Evolutionary conservation across 2,329 filamentous ascomycete species (phyloP).

Genomic region (Zymoseptoria ardabiliae): DNA sequence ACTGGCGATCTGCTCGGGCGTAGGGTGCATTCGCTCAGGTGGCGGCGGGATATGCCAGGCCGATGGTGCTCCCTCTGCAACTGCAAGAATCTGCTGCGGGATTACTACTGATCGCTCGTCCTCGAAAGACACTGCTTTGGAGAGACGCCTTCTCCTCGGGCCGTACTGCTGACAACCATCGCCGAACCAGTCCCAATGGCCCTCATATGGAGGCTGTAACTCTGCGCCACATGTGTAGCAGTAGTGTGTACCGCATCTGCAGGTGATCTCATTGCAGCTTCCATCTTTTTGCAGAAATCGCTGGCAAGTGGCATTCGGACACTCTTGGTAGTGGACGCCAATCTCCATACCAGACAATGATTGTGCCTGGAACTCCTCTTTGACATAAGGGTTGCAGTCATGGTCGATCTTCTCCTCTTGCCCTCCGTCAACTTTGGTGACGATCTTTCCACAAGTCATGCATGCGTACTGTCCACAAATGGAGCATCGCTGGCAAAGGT

Average conservation of each 20-base stretch:
- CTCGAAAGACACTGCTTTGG: background rate
- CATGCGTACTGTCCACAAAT: background rate
- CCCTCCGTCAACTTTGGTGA: background rate
- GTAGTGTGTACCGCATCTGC: background rate
- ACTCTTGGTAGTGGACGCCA: background rate
- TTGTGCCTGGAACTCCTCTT: background rate
- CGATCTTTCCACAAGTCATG: background rate
- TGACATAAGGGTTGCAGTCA: background rate
- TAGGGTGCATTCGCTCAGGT: too few relatives aligned
- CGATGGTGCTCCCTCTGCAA: too few relatives aligned
- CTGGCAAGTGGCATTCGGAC: background rate
- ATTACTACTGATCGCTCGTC: background rate
- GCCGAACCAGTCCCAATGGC: too few relatives aligned
- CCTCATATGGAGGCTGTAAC: too few relatives aligned
- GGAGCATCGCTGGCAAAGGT: background rate
- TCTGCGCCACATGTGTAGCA: too few relatives aligned
- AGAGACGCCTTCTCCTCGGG: too few relatives aligned
- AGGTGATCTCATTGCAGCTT: background rate
- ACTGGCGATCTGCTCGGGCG: too few relatives aligned
- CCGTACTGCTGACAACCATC: too few relatives aligned
- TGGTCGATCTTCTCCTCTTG: background rate
- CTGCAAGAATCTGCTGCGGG: too few relatives aligned
- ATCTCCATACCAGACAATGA: background rate
- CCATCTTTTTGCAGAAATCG: background rate
- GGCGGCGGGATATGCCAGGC: too few relatives aligned